Evolutionary conservation across 1,284 basidiomycete genomes (phyloP), one percentile per base, ranked within the genome.

Genomic region (Ceratorhiza oryzae-sativae): DNA sequence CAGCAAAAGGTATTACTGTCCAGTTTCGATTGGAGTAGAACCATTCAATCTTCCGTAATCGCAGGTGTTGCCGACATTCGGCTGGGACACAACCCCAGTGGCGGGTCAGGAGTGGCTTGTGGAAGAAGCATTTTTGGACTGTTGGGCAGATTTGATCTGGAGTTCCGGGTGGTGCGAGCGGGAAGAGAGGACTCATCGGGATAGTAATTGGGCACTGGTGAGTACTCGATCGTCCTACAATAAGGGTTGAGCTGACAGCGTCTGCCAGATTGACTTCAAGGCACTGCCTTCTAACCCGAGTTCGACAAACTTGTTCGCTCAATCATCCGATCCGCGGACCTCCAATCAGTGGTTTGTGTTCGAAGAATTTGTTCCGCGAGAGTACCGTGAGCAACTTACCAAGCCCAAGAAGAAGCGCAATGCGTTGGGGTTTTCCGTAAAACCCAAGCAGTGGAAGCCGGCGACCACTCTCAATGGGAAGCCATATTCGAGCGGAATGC

Each of bases 191-290:
- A 84, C 90, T 3, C 92, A 94, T 78, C 84, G 91, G 76, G 92
- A 95, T 76, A 92, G 92, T 74, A 93, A 93, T 77, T 96, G 93
- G 93, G 92, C 90, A n/a, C 77, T 97, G 83, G 94, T 95, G 77
- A 82, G 88, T 84, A 30, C 45, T 45, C 34, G 20, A n/a, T n/a
- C n/a, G n/a, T n/a, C n/a, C n/a, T n/a, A 41, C 18, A 8, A 12
- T 13, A n/a, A 12, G 20, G 42, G 12, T 15, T 12, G 42, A 45
- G 18, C 15, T 12, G 1, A 32, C 2, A 13, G 3, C 3, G 12
- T 55, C 10, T 45, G 34, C 1, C 51, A 95, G 93, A 87, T 94
- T 72, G 93, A 95, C 79, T 95, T 90, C 83, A 93, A 90, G 77
- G 88, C 92, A 0, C 81, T 88, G 2, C 86, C 88, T 1, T 75